phyloP scores from a whole-genome alignment of 352 stramenopile species.

The Globisporangium paroecandrum region DNA sequence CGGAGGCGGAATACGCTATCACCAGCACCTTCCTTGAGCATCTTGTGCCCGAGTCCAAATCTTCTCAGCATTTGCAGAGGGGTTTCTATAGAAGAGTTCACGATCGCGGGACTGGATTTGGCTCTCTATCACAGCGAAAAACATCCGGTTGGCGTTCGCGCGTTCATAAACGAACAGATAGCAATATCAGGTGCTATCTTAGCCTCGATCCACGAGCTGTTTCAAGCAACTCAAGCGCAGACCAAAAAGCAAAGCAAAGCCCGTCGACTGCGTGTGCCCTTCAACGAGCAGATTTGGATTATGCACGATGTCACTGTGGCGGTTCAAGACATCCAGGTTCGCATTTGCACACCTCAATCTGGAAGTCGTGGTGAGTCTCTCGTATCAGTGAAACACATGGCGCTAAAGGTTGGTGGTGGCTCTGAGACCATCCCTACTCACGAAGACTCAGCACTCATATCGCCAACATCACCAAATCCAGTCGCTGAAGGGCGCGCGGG shows the following conservation, averaged over 20 bases:
- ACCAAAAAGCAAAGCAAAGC: slow-evolving; percentile 12
- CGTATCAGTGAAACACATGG: slow-evolving; percentile 51
- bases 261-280: slow-evolving; percentile 24
- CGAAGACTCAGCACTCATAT: slow-evolving; percentile 18
- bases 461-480: not conserved
- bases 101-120: slow-evolving; percentile 60
- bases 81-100: slow-evolving; percentile 52
- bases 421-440: slow-evolving; percentile 26
- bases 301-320: slow-evolving; percentile 42
- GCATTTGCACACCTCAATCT: slow-evolving; percentile 56
- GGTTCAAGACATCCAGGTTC: slow-evolving; percentile 59
- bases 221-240: slow-evolving; percentile 9
- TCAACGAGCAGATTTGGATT: slow-evolving; percentile 30
- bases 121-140: slow-evolving; percentile 74
- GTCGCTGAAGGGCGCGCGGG: not conserved
- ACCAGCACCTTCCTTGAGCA: not conserved
- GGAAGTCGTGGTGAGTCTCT: slow-evolving; percentile 65
- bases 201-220: slow-evolving; percentile 26
- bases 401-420: slow-evolving; percentile 45
- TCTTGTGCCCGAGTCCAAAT: not conserved
- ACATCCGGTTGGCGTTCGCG: slow-evolving; percentile 52
- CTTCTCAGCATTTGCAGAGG: slow-evolving; percentile 37
- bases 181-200: slow-evolving; percentile 39
- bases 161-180: slow-evolving; percentile 65
- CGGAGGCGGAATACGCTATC: not conserved